Percentiles rank a stretch among this genome's conserved stretches.
These are phyloP conservation scores for Pleoardoris graminearum DNA, from an alignment of 2,329 filamentous ascomycete genomes.

Conservation along the genomic window DNA sequence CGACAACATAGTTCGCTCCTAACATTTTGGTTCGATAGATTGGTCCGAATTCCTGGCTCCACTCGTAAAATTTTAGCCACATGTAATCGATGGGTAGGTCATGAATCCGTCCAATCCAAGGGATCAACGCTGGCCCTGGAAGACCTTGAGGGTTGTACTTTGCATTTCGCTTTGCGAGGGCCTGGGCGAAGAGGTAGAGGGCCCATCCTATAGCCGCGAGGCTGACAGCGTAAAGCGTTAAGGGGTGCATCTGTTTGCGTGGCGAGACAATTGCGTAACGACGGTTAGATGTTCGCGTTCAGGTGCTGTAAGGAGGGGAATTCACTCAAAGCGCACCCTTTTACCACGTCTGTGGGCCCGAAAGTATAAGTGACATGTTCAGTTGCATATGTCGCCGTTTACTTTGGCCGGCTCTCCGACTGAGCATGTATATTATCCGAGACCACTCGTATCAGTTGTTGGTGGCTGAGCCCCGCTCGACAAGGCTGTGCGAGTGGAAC, in stretches of 20 bases:
- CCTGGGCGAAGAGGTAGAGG: constrained; percentile 39
- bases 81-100: constrained; percentile 44
- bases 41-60: constrained; percentile 40
- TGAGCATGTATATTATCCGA: background rate
- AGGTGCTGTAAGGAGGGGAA: background rate
- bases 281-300: background rate
- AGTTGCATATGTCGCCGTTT: constrained; percentile 4
- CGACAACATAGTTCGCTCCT: constrained; percentile 52
- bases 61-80: constrained; percentile 58
- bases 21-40: constrained; percentile 45
- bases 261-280: background rate
- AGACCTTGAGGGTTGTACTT: constrained; percentile 42
- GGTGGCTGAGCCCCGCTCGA: too few relatives aligned
- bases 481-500: background rate
- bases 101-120: constrained; percentile 43
- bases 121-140: constrained; percentile 48
- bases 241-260: constrained; percentile 44
- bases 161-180: constrained; percentile 41
- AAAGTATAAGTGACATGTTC: constrained; percentile 6
- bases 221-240: constrained; percentile 44
- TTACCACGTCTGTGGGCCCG: background rate
- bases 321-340: background rate
- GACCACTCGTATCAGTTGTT: background rate
- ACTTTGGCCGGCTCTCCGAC: constrained; percentile 8
- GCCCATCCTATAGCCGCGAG: constrained; percentile 46